Evolutionary conservation across 2,329 filamentous ascomycete genomes (phyloP), one percentile per base, ranked within the genome.

Genomic region (Colletotrichum sp.): DNA sequence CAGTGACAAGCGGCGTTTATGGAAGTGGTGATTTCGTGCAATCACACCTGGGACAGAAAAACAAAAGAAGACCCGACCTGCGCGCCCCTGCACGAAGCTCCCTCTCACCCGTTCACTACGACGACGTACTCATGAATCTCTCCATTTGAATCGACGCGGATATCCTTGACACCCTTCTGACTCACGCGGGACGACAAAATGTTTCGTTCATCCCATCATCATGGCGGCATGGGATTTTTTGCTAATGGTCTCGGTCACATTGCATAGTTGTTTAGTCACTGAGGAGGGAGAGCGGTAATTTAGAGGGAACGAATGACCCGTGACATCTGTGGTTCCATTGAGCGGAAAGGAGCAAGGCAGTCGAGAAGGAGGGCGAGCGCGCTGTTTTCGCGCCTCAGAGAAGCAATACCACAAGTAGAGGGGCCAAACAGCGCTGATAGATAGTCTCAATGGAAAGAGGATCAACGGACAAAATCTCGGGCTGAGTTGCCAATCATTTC

Each of bases 191-290:
- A 71, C 62, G 71, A 77, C 59, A 71, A 75, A 67, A 76, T 39
- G 71, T 73, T 71, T 75, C 72, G 66, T 71, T 75, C 71, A 71
- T 75, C 72, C 66, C 67, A 75, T 75, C 61, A 66, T 63, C 30
- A 70, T 34, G 62, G 72, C 71, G 66, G 72, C 71, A 67, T 68
- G 75, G 62, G 66, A 67, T 69, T 72, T 77, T 76, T 67, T 75
- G 75, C 66, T 71, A 75, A 75, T 75, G 71, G 75, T 77, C 66
- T 67, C 75, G 61, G 66, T 77, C 75, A 75, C 63, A 71, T 77
- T 77, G 75, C 75, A 77, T 77, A 68, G 66, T 57, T 67, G 75
- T 71, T 75, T 71, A 74, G 66, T 75, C 72, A 68, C 66, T 71
- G 72, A 44, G 71, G 65, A 34, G 67, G 25, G 61, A 44, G 62